Evolutionary conservation across 331 rosid genomes (phyloP).

Genomic region (Quercus lobata): DNA sequence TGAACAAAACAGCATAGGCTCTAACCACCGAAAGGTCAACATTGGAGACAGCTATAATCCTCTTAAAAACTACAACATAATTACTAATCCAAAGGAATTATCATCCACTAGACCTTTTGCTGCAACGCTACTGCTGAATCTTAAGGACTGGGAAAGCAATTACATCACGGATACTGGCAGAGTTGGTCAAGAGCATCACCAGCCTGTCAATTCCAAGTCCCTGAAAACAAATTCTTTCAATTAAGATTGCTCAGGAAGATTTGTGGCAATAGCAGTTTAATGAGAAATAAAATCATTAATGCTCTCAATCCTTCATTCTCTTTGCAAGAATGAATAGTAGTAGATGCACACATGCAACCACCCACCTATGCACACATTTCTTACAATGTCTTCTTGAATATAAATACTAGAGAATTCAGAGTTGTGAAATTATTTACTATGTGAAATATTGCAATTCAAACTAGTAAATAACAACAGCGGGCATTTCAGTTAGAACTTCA

Average conservation of each 20-base stretch:
- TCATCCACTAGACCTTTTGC: not conserved
- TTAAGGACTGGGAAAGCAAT: conserved; percentile 94
- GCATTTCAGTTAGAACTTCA: no score
- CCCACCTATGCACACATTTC: not conserved
- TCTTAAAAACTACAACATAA: no score
- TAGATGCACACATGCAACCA: not conserved
- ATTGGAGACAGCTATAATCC: not conserved
- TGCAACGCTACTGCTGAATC: conserved; percentile 49
- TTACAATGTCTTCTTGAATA: not conserved
- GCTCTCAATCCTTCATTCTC: not conserved
- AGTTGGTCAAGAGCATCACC: conserved; percentile 91
- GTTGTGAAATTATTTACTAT: not conserved
- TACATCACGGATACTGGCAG: conserved; percentile 92
- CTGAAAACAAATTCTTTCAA: conserved; percentile 39
- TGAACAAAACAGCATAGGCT: not conserved
- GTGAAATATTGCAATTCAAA: not conserved
- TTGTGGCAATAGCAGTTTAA: not conserved
- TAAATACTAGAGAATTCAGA: not conserved
- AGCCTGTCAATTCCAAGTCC: conserved; percentile 98
- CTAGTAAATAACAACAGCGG: no score
- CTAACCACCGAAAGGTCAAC: not conserved
- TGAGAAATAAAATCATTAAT: not conserved
- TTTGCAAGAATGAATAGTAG: not conserved
- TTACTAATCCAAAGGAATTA: not conserved
- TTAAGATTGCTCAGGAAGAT: conserved; percentile 10